Evolutionary conservation across 1,139 yeast species (phyloP).

Genomic region (Arxiozyma slooffiae): DNA sequence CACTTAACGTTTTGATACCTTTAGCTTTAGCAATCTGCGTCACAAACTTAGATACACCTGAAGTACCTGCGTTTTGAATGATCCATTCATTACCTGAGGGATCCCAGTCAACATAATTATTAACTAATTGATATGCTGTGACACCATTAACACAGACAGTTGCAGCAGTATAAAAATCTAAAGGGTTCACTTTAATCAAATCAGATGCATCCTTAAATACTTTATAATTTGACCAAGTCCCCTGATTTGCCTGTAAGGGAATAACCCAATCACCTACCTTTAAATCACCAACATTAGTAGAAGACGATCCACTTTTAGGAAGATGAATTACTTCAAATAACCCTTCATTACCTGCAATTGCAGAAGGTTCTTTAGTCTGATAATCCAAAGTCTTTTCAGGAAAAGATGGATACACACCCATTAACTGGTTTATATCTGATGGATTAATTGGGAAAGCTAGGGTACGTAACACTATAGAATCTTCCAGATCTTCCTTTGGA

Average conservation of each 20-base stretch:
- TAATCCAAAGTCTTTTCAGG: conserved; percentile 50
- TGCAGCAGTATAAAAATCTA: conserved; percentile 53
- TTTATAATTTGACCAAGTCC: conserved; percentile 92
- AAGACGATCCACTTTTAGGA: conserved; percentile 38
- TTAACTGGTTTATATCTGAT: conserved; percentile 80
- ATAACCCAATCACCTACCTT: conserved; percentile 81
- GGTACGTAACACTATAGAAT: conserved; percentile 31
- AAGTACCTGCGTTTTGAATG: conserved; percentile 92
- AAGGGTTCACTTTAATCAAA: conserved; percentile 42
- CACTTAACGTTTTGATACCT: conserved; percentile 77
- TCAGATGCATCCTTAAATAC: conserved; percentile 40
- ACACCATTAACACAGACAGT: conserved; percentile 86
- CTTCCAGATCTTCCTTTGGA: conserved; percentile 21
- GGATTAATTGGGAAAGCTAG: conserved; percentile 91
- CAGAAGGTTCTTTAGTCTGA: conserved; percentile 52
- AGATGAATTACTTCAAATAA: conserved; percentile 70
- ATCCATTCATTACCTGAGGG: conserved; percentile 71
- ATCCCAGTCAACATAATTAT: conserved; percentile 50
- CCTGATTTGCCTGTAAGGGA: conserved; percentile 70
- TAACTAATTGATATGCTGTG: conserved; percentile 85
- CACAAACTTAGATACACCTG: conserved; percentile 93
- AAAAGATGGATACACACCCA: conserved; percentile 86
- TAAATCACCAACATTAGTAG: conserved; percentile 31
- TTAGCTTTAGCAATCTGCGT: conserved; percentile 71
- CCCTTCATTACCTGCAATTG: conserved; percentile 94